Conservation (phyloP, 192 early-diverging fungal genomes). For the Anaeromyces robustus region DNA sequence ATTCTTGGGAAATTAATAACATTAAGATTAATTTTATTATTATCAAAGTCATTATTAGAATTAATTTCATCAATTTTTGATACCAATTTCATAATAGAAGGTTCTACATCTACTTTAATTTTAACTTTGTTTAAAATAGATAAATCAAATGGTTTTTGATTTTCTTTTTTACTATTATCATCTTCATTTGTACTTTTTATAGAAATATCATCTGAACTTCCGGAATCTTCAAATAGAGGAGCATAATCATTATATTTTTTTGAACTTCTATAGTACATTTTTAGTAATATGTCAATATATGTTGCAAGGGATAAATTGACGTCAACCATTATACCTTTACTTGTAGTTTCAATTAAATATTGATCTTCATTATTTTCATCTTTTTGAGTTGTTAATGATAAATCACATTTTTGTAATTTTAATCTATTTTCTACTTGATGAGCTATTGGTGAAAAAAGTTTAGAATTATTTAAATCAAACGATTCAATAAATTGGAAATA, state of each 20-base stretch:
- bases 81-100: neutral
- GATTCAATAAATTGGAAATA: neutral
- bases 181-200: neutral
- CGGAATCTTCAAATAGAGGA: neutral
- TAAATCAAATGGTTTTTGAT: neutral
- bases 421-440: neutral
- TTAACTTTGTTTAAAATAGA: neutral
- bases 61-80: neutral
- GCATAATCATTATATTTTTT: neutral
- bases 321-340: neutral
- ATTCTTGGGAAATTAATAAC: neutral
- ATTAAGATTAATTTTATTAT: neutral
- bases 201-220: neutral
- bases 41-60: neutral
- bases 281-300: neutral
- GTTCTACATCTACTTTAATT: neutral
- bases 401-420: neutral
- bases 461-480: neutral
- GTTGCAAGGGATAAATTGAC: neutral
- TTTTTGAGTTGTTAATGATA: neutral
- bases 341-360: neutral
- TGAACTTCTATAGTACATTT: neutral
- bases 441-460: neutral
- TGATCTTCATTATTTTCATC: neutral
- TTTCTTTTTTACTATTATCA: neutral